These are phyloP conservation scores for Bidens hawaiensis DNA, from an alignment of 140 eudicot genomes.

Conservation along the genomic window DNA sequence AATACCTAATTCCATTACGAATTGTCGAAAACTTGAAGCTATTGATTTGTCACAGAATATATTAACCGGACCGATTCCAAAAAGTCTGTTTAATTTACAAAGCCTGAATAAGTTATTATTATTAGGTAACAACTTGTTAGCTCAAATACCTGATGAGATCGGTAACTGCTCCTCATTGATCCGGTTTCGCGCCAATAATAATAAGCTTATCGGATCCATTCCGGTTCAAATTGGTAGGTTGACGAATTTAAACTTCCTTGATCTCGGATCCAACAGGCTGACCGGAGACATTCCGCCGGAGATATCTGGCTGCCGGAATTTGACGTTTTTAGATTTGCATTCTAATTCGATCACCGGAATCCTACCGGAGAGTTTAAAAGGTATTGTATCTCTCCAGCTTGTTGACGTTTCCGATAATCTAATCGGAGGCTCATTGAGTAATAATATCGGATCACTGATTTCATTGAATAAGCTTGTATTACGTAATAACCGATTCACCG, in stretches of 20 bases:
- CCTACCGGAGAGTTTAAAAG: slow-evolving; percentile 50
- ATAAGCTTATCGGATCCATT: slow-evolving; percentile 56
- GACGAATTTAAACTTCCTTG: slow-evolving; percentile 64
- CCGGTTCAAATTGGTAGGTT: slow-evolving; percentile 67
- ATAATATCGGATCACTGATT: slow-evolving; percentile 49
- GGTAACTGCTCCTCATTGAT: slow-evolving; percentile 76
- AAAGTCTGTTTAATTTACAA: slow-evolving; percentile 51
- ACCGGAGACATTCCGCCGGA: slow-evolving; percentile 64
- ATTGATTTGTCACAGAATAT: slow-evolving; percentile 69
- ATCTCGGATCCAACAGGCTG: slow-evolving; percentile 63
- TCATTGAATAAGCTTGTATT: slow-evolving; percentile 75
- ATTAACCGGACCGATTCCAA: slow-evolving; percentile 72
- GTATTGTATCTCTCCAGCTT: slow-evolving; percentile 53
- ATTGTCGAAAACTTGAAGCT: slow-evolving; percentile 59
- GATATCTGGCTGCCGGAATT: slow-evolving; percentile 70
- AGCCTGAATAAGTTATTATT: slow-evolving; percentile 62
- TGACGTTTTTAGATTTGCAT: slow-evolving; percentile 75
- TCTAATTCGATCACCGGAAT: slow-evolving; percentile 63
- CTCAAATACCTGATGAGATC: slow-evolving; percentile 62
- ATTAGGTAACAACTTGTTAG: slow-evolving; percentile 64
- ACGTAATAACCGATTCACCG: slow-evolving; percentile 54
- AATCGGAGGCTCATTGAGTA: slow-evolving; percentile 55
- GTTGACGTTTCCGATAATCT: slow-evolving; percentile 69
- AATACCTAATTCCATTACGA: slow-evolving; percentile 62
- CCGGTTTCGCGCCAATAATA: slow-evolving; percentile 56